Evolutionary conservation across 768 basidiomycete species (phyloP).

Genomic region (Pholiota microspora): DNA sequence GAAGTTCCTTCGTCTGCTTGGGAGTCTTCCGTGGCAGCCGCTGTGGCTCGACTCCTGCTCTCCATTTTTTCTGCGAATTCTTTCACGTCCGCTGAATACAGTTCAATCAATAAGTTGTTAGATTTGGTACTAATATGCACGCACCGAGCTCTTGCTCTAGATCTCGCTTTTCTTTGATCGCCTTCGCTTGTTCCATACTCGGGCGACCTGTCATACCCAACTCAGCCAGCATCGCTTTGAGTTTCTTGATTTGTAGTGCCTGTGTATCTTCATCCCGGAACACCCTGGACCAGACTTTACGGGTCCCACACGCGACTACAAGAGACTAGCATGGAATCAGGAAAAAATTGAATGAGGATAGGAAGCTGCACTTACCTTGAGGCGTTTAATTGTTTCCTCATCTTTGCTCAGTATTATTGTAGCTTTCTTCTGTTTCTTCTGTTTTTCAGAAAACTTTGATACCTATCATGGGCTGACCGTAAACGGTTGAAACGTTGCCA

Average conservation of each 20-base stretch:
- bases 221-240: conserved; percentile 62
- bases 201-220: conserved; percentile 80
- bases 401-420: conserved; percentile 47
- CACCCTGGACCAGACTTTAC: conserved; percentile 75
- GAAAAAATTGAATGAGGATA: too few species aligned
- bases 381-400: conserved; percentile 70
- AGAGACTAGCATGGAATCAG: conserved; percentile 50
- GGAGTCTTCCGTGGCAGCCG: conserved; percentile 14
- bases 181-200: conserved; percentile 79
- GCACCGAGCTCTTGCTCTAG: conserved; percentile 75
- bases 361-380: conserved; percentile 52
- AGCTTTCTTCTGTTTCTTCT: conserved; percentile 30
- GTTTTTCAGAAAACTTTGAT: too few species aligned
- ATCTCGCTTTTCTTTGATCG: conserved; percentile 72
- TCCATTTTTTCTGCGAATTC: conserved; percentile 58
- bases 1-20: conserved; percentile 26
- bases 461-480: neutral
- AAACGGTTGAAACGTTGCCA: neutral
- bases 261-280: conserved; percentile 58
- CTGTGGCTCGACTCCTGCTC: conserved; percentile 26
- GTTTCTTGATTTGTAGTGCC: conserved; percentile 60
- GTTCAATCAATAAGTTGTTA: neutral
- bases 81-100: conserved; percentile 65
- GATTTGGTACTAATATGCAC: conserved; percentile 20
- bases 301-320: conserved; percentile 72